Evolutionary conservation across 2,329 filamentous ascomycete genomes (phyloP).

Genomic region (Alternaria ethzedia): DNA sequence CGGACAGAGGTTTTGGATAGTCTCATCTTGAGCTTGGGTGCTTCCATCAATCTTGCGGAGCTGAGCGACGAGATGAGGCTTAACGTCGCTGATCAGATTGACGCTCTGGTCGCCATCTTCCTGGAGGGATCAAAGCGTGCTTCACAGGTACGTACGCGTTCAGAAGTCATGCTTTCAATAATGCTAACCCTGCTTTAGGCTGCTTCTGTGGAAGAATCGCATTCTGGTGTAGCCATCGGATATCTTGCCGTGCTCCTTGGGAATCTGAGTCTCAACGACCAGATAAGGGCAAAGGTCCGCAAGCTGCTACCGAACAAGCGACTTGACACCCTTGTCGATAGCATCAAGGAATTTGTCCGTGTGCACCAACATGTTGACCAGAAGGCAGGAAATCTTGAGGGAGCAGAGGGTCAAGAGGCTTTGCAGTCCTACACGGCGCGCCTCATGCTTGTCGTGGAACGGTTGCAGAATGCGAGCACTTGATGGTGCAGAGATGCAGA

Average conservation of each 20-base stretch:
- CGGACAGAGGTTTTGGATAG: slow-evolving; percentile 67
- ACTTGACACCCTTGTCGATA: slow-evolving; percentile 60
- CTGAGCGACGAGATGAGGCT: slow-evolving; percentile 67
- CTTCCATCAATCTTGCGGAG: slow-evolving; percentile 87
- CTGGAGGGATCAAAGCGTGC: slow-evolving; percentile 69
- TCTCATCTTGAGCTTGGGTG: slow-evolving; percentile 78
- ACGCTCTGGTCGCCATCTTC: slow-evolving; percentile 69
- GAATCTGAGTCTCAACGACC: slow-evolving; percentile 71
- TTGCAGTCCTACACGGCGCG: slow-evolving; percentile 60
- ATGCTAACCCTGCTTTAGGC: slow-evolving; percentile 49
- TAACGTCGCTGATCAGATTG: slow-evolving; percentile 52
- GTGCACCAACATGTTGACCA: slow-evolving; percentile 66
- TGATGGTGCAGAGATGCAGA: slow-evolving; percentile 4
- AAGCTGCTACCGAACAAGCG: slow-evolving; percentile 54
- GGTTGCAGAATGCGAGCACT: slow-evolving; percentile 43
- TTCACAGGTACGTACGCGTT: slow-evolving; percentile 65
- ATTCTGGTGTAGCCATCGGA: slow-evolving; percentile 81
- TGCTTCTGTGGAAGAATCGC: slow-evolving; percentile 69
- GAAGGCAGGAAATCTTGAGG: slow-evolving; percentile 52
- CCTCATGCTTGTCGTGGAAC: slow-evolving; percentile 60
- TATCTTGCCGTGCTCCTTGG: slow-evolving; percentile 86
- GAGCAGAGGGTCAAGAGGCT: slow-evolving; percentile 55
- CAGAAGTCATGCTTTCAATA: neutral
- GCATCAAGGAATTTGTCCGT: slow-evolving; percentile 67
- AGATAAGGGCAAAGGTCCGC: slow-evolving; percentile 53